phyloP scores from a whole-genome alignment of 169 alveolate species.

The Plasmodium reichenowi region DNA sequence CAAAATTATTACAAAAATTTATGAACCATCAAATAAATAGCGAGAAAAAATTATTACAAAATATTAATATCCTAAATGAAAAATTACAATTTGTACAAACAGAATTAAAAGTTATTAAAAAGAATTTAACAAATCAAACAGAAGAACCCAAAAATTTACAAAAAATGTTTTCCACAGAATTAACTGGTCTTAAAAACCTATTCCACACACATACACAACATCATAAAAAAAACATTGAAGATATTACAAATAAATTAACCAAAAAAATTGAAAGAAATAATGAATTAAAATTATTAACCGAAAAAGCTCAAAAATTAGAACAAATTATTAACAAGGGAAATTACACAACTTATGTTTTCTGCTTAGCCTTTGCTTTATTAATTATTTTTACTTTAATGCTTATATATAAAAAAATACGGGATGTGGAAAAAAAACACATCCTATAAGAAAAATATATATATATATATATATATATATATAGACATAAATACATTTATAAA shows the following conservation, averaged over 20 bases:
- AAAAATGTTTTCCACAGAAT: slow-evolving; percentile 56
- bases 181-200: slow-evolving; percentile 57
- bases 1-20: slow-evolving; percentile 25
- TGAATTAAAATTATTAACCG: slow-evolving; percentile 61
- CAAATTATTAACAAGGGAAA: slow-evolving; percentile 62
- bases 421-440: slow-evolving; percentile 71
- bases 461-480: too few relatives aligned
- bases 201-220: slow-evolving; percentile 72
- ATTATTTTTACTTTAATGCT: slow-evolving; percentile 27
- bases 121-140: slow-evolving; percentile 9
- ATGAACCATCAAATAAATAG: slow-evolving; percentile 18
- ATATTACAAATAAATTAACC: slow-evolving; percentile 42
- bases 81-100: not conserved
- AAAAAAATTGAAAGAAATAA: slow-evolving; percentile 34
- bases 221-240: slow-evolving; percentile 63
- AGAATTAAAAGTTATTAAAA: slow-evolving; percentile 34
- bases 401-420: slow-evolving; percentile 69
- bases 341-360: slow-evolving; percentile 25
- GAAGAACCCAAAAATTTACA: slow-evolving; percentile 60
- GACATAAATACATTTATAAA: too few relatives aligned
- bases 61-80: slow-evolving; percentile 17
- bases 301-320: slow-evolving; percentile 62
- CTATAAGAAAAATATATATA: slow-evolving; percentile 1
- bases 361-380: slow-evolving; percentile 30
- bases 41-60: slow-evolving; percentile 30